Conservation (phyloP, 306 rosid genomes). For the Senna tora region DNA sequence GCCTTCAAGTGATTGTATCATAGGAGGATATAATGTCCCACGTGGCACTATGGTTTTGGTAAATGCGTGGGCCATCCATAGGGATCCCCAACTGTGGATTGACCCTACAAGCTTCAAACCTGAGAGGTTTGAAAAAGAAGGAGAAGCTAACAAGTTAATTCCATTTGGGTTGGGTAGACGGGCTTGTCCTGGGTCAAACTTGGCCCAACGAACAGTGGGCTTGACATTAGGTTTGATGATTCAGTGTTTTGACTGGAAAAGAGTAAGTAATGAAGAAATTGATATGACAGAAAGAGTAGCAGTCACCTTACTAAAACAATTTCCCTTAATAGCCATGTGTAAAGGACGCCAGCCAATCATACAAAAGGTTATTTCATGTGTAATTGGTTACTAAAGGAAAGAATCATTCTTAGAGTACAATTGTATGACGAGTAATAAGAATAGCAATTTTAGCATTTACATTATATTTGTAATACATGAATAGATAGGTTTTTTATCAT, state of each 20-base stretch:
- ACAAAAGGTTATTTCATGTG: background rate
- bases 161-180: conserved; percentile 4
- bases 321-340: background rate
- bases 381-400: no score
- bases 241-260: conserved; percentile 12
- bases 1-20: background rate
- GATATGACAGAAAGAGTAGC: background rate
- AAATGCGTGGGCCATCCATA: conserved; percentile 8
- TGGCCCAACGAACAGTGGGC: background rate
- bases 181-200: background rate
- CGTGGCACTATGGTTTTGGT: background rate
- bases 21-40: background rate
- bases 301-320: background rate
- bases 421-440: no score
- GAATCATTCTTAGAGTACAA: no score
- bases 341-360: background rate
- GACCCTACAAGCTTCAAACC: background rate
- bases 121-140: background rate
- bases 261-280: background rate
- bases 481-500: no score
- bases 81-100: background rate
- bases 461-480: no score
- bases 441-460: no score
- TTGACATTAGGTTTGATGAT: background rate
- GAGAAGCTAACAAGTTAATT: background rate